phyloP scores from a whole-genome alignment of 306 rosid genomes.

The Rosa rugosa region DNA sequence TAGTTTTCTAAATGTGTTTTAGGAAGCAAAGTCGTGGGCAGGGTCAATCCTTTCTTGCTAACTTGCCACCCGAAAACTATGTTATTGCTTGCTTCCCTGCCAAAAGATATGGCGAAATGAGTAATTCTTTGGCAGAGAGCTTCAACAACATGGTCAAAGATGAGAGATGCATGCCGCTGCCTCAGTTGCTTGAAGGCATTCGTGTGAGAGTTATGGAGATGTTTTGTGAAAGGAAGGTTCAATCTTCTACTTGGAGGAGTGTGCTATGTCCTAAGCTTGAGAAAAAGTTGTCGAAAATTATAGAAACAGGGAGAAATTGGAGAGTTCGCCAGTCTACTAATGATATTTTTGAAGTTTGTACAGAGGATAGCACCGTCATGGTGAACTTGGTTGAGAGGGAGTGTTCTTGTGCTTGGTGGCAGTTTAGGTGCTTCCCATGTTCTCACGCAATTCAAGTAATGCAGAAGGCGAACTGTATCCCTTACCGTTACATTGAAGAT shows the following conservation, averaged over 20 bases:
- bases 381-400: background rate
- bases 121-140: background rate
- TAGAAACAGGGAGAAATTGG: background rate
- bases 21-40: background rate
- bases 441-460: background rate
- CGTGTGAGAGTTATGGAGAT: background rate
- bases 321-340: background rate
- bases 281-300: background rate
- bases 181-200: background rate
- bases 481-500: no score
- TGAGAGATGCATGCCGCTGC: background rate
- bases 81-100: background rate
- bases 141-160: background rate
- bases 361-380: background rate
- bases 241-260: background rate
- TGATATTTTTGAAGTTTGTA: background rate
- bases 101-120: background rate
- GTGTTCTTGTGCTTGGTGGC: no score
- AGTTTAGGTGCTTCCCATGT: background rate
- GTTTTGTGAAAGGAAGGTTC: background rate
- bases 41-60: background rate
- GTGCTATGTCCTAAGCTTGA: background rate
- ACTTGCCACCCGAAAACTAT: background rate
- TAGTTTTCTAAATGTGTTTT: no score
- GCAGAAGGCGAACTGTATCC: no score